Base-by-base conservation (phyloP, 805 yeast genomes). In the Zygoascus flipseniorum region DNA sequence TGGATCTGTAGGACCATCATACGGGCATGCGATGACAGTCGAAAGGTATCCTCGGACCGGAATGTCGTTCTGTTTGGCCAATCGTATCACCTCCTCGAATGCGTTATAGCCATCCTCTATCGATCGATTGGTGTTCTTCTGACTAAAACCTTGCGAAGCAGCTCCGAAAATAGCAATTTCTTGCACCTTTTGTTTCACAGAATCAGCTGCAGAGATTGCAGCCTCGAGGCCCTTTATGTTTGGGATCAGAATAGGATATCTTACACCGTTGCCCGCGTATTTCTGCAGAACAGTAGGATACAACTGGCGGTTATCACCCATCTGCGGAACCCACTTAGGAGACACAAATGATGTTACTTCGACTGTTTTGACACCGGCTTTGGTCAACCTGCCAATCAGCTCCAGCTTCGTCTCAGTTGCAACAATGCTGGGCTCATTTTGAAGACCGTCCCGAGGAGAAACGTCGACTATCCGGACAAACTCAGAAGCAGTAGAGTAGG, bases 321-420 rank as follows among this genome's bases (percentile, higher is more conserved):
- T 65, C 49, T 65, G 69, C 19, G 69, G 69, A 8, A 66, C 69
- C 69, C 69, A 66, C 50, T 65, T 66, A 11, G 69, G 69, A 10
- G 69, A 64, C 14, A 66, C 69, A 56, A 66, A 66, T 1, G 69
- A 57, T 6, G 69, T 63, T 3, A 56, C 60, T 50, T 66, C 69
- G 18, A 66, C 58, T 13, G 47, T 55, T 44, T 48, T 48, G 16
- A 66, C 44, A 9, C 69, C 68, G n/a, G 63, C 48, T 2, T 48
- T 16, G 6, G 60, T 61, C 13, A 66, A 59, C 10, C 61, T 56
- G 43, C 57, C 58, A 14, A 66, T 62, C 23, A 66, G 65, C 19
- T 58, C 61, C 20, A 64, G 53, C 43, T 66, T 66, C 26, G 54
- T 58, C 19, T 56, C 61, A 1, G 67, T 62, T 19, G 65, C 43